Percentiles rank a stretch among this genome's conserved stretches.
phyloP scores from a whole-genome alignment of 2,329 filamentous ascomycete species.

The Fusarium clavum region DNA sequence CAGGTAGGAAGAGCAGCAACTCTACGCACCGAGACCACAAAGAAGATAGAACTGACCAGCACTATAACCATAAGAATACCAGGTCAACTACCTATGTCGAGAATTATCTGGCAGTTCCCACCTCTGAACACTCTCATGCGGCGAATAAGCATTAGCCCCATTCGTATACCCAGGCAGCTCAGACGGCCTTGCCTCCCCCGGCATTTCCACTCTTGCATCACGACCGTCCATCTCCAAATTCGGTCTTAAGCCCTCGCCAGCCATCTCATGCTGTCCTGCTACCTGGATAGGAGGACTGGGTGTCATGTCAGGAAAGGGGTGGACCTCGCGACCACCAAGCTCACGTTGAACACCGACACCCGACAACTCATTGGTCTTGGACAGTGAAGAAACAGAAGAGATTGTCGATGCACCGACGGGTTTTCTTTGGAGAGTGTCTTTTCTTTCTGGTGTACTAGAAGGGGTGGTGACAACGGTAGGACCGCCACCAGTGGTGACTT shows the following conservation, averaged over 20 bases:
- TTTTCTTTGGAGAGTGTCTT: slow-evolving; percentile 29
- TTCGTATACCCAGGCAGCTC: slow-evolving; percentile 34
- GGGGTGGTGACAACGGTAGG: neutral
- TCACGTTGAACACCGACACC: slow-evolving; percentile 28
- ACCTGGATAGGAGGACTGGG: slow-evolving; percentile 33
- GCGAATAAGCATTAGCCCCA: slow-evolving; percentile 24
- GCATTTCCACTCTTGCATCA: slow-evolving; percentile 33
- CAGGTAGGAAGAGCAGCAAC: neutral
- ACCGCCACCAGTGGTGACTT: slow-evolving; percentile 12
- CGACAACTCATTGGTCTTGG: slow-evolving; percentile 39
- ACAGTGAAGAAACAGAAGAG: slow-evolving; percentile 37
- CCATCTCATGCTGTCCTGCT: slow-evolving; percentile 42
- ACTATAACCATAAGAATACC: no score
- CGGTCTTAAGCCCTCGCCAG: slow-evolving; percentile 31
- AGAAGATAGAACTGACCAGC: neutral
- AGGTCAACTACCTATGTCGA: neutral
- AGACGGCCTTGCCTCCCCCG: slow-evolving; percentile 27
- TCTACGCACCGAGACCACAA: accelerated
- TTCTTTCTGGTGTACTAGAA: slow-evolving; percentile 20
- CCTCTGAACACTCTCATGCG: slow-evolving; percentile 22
- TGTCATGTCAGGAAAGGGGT: slow-evolving; percentile 25
- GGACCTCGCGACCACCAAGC: slow-evolving; percentile 28
- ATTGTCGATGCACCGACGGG: slow-evolving; percentile 32
- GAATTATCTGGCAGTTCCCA: slow-evolving; percentile 44
- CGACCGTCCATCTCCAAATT: slow-evolving; percentile 40